Evolutionary conservation across 306 rosid species (phyloP), one percentile per base, ranked within the genome.

Genomic region (Chamaecrista fasciculata): DNA sequence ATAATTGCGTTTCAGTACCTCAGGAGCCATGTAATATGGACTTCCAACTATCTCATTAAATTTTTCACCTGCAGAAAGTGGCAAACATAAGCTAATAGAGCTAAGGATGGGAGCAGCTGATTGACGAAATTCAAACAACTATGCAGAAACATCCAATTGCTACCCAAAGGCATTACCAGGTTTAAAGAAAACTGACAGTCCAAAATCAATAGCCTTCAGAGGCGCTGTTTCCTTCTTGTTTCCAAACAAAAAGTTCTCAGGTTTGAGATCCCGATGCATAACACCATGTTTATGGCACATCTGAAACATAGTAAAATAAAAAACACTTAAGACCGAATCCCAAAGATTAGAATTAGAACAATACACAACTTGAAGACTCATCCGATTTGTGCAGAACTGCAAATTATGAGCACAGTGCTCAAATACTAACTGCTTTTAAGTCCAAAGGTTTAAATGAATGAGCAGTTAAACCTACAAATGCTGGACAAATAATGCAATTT

Each of bases 1-100:
- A 75, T 92, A 92, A 62, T 80, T 76, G 24, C 96, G 88, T 60
- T 78, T 87, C 59, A 92, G 85, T 53, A 92, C 98, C 81, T 92
- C 98, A 39, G 98, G 98, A 63, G 98, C 98, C 98, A 92, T 92
- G 86, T 92, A 92, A 56, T 92, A 92, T 19, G 97, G 98, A 79
- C 98, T 93, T 83, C 97, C 98, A 53, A 93, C 98, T 61, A 93
- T 93, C 74, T 93, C 98, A 56, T 43, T 66, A 74, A 90, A 93
- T 69, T 0, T 85, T 67, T 93, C 87, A 57, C 94, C 97, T 93
- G 85, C 74, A 81, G 37, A 47, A 67, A 71, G 57, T 15, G 56
- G 51, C 8, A 66, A 64, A 57, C 37, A 37, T 83, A 55, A 82
- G 71, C 61, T 24, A 25, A 52, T 18, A 64, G 67, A 31, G 39